Percentiles rank a stretch among this genome's conserved stretches.
These are phyloP conservation scores for Rhododendron kiyosumense DNA, from an alignment of 148 eudicot genomes.

Conservation along the genomic window DNA sequence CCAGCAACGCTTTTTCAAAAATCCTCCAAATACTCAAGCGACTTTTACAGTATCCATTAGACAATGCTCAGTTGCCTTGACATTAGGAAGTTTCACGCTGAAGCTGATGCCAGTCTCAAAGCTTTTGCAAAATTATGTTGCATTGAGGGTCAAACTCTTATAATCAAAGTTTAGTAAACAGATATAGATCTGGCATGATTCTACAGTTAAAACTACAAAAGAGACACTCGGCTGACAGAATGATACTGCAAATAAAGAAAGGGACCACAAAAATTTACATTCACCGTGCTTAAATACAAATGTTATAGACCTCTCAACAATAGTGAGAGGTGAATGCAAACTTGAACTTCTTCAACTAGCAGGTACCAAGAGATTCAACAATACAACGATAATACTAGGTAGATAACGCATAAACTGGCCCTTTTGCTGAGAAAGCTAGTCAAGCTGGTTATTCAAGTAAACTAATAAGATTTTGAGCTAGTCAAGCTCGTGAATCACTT, in stretches of 20 bases:
- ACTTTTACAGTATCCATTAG: background rate
- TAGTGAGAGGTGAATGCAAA: background rate
- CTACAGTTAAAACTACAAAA: background rate
- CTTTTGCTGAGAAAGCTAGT: background rate
- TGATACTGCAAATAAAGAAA: background rate
- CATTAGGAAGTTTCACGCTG: background rate
- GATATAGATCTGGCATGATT: background rate
- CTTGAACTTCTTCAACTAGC: background rate
- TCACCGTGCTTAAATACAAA: background rate
- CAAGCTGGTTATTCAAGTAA: background rate
- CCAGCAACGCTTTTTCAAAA: background rate
- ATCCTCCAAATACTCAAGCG: too few species aligned
- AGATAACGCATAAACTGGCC: background rate
- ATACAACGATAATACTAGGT: background rate
- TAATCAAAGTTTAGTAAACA: background rate
- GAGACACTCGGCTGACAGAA: background rate
- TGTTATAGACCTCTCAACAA: background rate
- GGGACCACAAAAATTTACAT: background rate
- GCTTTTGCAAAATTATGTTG: conserved; percentile 1
- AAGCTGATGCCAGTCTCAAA: background rate
- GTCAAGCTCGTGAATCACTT: background rate
- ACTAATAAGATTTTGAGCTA: background rate
- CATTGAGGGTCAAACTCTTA: background rate
- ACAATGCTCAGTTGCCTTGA: background rate
- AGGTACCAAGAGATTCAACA: background rate